phyloP scores from a whole-genome alignment of 1,139 yeast genomes.

The Candida sp. region DNA sequence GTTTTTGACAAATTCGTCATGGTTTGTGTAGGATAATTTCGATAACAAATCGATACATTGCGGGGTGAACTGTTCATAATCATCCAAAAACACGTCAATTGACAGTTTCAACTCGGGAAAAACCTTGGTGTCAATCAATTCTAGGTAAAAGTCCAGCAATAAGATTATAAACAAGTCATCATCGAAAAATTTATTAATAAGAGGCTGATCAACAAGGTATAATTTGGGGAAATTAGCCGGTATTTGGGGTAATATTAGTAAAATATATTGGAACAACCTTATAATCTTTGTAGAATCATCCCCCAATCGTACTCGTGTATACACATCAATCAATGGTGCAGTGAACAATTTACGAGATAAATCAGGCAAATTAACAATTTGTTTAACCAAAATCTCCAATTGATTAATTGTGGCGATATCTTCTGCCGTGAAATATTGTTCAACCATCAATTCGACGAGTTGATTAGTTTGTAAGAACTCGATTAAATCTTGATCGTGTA shows the following conservation, averaged over 20 bases:
- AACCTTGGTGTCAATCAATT: slow-evolving; percentile 10
- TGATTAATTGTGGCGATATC: slow-evolving; percentile 15
- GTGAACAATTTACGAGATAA: slow-evolving; percentile 6
- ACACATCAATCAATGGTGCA: slow-evolving; percentile 2
- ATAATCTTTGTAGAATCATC: slow-evolving; percentile 16
- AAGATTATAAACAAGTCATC: slow-evolving; percentile 26
- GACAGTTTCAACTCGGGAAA: slow-evolving; percentile 5
- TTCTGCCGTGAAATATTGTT: slow-evolving; percentile 5
- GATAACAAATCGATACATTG: slow-evolving; percentile 8
- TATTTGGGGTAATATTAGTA: slow-evolving; percentile 12
- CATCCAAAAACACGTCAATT: slow-evolving; percentile 9
- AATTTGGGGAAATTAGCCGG: slow-evolving; percentile 5
- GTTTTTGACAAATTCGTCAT: slow-evolving; percentile 6
- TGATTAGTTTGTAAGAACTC: slow-evolving; percentile 12
- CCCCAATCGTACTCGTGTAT: slow-evolving; percentile 6
- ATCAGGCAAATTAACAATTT: slow-evolving; percentile 6
- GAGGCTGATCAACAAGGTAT: slow-evolving; percentile 11
- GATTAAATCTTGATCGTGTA: slow-evolving; percentile 12
- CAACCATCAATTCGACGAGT: slow-evolving; percentile 6
- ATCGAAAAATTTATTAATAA: slow-evolving; percentile 11
- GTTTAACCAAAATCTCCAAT: slow-evolving; percentile 15
- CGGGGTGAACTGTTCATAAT: slow-evolving; percentile 10
- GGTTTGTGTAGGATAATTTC: slow-evolving; percentile 7
- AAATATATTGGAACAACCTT: slow-evolving; percentile 22
- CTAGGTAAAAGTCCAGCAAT: slow-evolving; percentile 25